Evolutionary conservation across 2,329 filamentous ascomycete species (phyloP), one percentile per base, ranked within the genome.

Genomic region (Pseudogymnoascus sp.): DNA sequence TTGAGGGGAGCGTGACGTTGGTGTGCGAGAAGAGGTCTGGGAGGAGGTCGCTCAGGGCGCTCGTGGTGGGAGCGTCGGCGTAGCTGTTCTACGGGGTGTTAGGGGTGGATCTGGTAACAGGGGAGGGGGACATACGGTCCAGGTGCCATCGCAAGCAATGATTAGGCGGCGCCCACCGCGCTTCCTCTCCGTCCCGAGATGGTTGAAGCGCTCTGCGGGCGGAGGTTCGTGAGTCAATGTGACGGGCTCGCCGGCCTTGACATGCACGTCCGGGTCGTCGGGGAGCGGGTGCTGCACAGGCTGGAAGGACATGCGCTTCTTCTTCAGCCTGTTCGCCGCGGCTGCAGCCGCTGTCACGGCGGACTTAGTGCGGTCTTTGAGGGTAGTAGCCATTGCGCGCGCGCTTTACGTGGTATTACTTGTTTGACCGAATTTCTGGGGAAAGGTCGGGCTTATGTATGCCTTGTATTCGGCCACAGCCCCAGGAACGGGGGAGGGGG

Each of bases 1-100:
- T 86, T 58, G 82, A 84, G 0, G 82, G 80, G 15, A 80, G 36
- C 7, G 53, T 58, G 36, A 58, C 22, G n/a, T 36, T 36, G 33
- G 18, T 22, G 30, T 36, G 53, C 2, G 30, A 22, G 53, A 58
- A 58, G 30, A 58, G 14, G 14, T 18, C 14, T 2, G 53, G 53
- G 30, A 58, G 30, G 53, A 36, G n/a, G 53, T 22, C 30, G 7
- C 22, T 18, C 11, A 58, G 30, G 53, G 33, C 53, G 2, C 22
- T 12, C 2, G 8, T 2, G 15, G 53, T 36, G 20, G 53, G 53
- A 11, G 53, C 53, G 36, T 58, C 18, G 22, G 53, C n/a, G 36
- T 58, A 36, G 53, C 53, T 58, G 53, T 58, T 58, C 53, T 58
- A 14, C 3, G 22, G 0, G 20, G 9, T 38, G 28, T 36, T 58